Percentiles rank a stretch among this genome's conserved stretches.
phyloP scores from a whole-genome alignment of 164 flowering plant genomes.

The Vitis riparia region DNA sequence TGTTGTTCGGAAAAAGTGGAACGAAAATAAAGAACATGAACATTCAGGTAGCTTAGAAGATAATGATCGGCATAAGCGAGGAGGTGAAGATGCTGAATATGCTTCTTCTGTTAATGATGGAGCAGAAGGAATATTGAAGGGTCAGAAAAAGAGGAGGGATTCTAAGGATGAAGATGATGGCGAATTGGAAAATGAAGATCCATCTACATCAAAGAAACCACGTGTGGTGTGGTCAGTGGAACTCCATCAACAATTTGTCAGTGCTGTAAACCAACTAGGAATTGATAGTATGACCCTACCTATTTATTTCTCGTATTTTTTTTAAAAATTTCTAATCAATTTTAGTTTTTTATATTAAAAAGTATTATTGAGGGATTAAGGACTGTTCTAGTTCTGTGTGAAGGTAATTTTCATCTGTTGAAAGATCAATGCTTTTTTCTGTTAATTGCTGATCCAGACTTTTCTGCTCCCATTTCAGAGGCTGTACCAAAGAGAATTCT shows the following conservation, averaged over 20 bases:
- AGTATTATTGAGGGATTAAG: neutral
- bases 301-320: slow-evolving; percentile 1
- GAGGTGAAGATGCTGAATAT: slow-evolving; percentile 55
- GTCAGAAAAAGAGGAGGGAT: slow-evolving; percentile 55
- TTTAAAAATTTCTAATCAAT: neutral
- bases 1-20: slow-evolving; percentile 69
- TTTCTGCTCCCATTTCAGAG: slow-evolving; percentile 53
- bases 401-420: neutral
- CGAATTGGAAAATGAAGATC: slow-evolving; percentile 67
- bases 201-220: slow-evolving; percentile 72
- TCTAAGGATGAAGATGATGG: slow-evolving; percentile 66
- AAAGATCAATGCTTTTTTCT: neutral
- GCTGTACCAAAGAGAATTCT: slow-evolving; percentile 94
- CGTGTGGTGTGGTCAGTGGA: slow-evolving; percentile 95
- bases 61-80: slow-evolving; percentile 47
- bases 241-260: slow-evolving; percentile 88
- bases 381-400: neutral
- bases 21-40: slow-evolving; percentile 54
- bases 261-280: slow-evolving; percentile 90
- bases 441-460: slow-evolving; percentile 2
- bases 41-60: slow-evolving; percentile 62
- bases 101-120: slow-evolving; percentile 66
- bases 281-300: slow-evolving; percentile 72
- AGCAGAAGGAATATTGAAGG: slow-evolving; percentile 50
- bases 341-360: neutral